Evolutionary conservation across 768 basidiomycete species (phyloP).

Genomic region (Neoboletus brunneissimus): DNA sequence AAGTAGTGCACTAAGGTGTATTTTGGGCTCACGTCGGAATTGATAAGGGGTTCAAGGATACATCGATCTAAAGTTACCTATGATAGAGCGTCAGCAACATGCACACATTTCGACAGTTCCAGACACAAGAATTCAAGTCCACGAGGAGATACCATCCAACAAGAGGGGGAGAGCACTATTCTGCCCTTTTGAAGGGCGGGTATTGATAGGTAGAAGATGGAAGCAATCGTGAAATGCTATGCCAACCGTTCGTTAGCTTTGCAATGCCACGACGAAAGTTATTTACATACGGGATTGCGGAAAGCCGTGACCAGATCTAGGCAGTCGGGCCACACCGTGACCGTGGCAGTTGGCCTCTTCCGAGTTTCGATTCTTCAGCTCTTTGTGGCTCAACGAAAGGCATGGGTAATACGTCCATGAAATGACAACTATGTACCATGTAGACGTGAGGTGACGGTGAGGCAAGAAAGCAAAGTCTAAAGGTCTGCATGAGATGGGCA

Average conservation of each 20-base stretch:
- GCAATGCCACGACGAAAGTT: neutral
- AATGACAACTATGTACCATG: no score
- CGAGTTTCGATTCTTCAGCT: no score
- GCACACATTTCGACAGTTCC: neutral
- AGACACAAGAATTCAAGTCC: neutral
- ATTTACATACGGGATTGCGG: neutral
- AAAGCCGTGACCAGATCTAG: neutral
- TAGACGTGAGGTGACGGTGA: no score
- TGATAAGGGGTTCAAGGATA: constrained; percentile 2
- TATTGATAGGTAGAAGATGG: neutral
- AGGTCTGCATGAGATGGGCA: no score
- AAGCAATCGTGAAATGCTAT: neutral
- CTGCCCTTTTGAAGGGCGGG: neutral
- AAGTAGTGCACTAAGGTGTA: neutral
- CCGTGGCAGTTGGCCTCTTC: no score
- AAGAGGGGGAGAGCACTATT: neutral
- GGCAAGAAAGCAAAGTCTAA: no score
- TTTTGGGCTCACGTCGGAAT: neutral
- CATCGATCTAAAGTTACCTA: constrained; percentile 2
- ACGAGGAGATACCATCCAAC: neutral
- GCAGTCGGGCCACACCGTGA: no score
- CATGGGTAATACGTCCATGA: no score
- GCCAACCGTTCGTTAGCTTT: neutral
- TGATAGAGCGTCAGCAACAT: neutral
- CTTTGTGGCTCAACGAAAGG: no score